Evolutionary conservation across 129 eudicot genomes (phyloP), one percentile per base, ranked within the genome.

Genomic region (Rutidosis leptorrhynchoides): DNA sequence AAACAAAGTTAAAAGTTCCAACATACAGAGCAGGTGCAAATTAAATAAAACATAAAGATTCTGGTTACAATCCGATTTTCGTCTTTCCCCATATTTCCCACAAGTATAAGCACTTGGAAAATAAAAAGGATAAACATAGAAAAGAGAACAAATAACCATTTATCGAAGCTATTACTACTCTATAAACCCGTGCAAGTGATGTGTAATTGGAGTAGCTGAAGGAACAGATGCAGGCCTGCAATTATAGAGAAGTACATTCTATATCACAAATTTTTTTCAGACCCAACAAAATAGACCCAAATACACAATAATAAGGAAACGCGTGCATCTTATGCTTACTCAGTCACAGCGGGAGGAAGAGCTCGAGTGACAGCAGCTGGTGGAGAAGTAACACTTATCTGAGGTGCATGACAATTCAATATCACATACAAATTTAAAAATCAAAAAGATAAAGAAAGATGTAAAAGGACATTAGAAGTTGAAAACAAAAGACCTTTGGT

Each of bases 101-200:
- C 68, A 67, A 72, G 82, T 79, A 81, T 72, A 74, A 70, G 69
- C 77, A 74, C 83, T 75, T n/a, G 64, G 62, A 54, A 72, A 67
- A 19, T 53, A 57, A 49, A 51, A 57, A 51, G 27, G 23, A 33
- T 9, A 22, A 48, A 63, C 57, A 57, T 55, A 63, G 64, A 56
- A 58, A 77, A 62, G 23, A 24, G 16, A 66, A 59, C 48, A 58
- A n/a, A n/a, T n/a, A n/a, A n/a, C n/a, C n/a, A n/a, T n/a, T n/a
- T n/a, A 71, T 60, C 61, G 52, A 48, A 62, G 23, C 37, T 22
- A 64, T 30, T 42, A 33, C 76, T 62, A 55, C 53, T 84, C 88
- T 70, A 82, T 86, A 74, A 83, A 83, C 74, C 85, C 96, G 7
- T 88, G 89, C 73, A 80, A 83, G 45, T 88, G 92, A 71, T 67